These are phyloP conservation scores for Starmerella ratchasimensis DNA, from an alignment of 805 yeast genomes.

Conservation along the genomic window DNA sequence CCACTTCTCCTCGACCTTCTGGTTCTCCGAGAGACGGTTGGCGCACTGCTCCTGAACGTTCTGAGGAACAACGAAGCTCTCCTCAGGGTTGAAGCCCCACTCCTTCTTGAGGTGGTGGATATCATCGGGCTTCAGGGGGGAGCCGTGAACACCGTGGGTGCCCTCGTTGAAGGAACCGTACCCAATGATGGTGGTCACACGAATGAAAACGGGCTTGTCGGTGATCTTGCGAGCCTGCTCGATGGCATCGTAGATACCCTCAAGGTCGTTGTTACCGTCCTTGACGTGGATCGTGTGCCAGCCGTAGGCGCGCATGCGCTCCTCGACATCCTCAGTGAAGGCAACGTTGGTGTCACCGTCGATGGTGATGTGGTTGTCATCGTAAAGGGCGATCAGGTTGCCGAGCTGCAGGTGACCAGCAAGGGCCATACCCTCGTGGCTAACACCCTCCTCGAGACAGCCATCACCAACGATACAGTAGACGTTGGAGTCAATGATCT, in stretches of 20 bases:
- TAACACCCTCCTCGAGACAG: slow-evolving; percentile 95
- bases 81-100: slow-evolving; percentile 79
- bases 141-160: slow-evolving; percentile 87
- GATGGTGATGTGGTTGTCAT: slow-evolving; percentile 91
- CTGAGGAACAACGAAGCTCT: slow-evolving; percentile 63
- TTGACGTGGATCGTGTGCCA: slow-evolving; percentile 74
- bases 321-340: slow-evolving; percentile 82
- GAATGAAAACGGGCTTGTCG: slow-evolving; percentile 81
- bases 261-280: slow-evolving; percentile 70
- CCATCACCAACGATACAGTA: slow-evolving; percentile 89
- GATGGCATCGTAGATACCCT: slow-evolving; percentile 58
- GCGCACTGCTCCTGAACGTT: slow-evolving; percentile 66
- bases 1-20: slow-evolving; percentile 64
- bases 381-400: slow-evolving; percentile 89
- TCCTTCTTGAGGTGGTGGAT: slow-evolving; percentile 68
- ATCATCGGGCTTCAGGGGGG: slow-evolving; percentile 90
- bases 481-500: slow-evolving; percentile 60
- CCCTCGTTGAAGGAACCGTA: slow-evolving; percentile 79
- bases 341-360: slow-evolving; percentile 84
- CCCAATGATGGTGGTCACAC: slow-evolving; percentile 85
- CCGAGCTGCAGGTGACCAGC: slow-evolving; percentile 94
- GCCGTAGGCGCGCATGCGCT: slow-evolving; percentile 82
- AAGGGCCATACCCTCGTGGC: slow-evolving; percentile 83
- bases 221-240: slow-evolving; percentile 63
- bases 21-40: slow-evolving; percentile 45